Conservation (phyloP, 2,329 filamentous ascomycete species). For the Ophiocordyceps unilateralis region DNA sequence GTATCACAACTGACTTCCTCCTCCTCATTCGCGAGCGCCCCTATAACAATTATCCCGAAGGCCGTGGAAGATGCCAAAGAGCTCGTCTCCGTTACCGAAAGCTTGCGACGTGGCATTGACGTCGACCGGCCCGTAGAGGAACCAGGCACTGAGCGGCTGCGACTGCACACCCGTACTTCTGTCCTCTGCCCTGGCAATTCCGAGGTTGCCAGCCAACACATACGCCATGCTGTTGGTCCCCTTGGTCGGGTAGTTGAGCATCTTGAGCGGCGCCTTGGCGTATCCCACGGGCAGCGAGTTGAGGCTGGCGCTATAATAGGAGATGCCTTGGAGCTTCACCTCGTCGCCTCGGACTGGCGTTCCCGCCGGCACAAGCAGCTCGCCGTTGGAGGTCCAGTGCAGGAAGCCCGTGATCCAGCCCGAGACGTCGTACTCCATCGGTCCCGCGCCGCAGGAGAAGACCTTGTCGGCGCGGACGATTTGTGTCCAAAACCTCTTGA, state of each 20-base stretch:
- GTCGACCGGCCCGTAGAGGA: slow-evolving; percentile 19
- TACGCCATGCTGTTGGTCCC: slow-evolving; percentile 11
- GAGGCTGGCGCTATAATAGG: slow-evolving; percentile 11
- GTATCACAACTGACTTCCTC: too few species aligned
- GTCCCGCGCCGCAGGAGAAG: slow-evolving; percentile 12
- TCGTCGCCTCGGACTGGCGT: slow-evolving; percentile 1
- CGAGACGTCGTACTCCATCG: slow-evolving; percentile 18
- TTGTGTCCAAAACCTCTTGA: slow-evolving; percentile 23
- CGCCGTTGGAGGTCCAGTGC: slow-evolving; percentile 23
- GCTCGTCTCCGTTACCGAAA: not conserved
- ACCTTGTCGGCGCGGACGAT: slow-evolving; percentile 19
- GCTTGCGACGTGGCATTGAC: slow-evolving; percentile 6
- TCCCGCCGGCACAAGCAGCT: slow-evolving; percentile 5
- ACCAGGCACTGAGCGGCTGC: slow-evolving; percentile 21
- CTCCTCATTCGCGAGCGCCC: not conserved
- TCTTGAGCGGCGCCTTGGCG: slow-evolving; percentile 19
- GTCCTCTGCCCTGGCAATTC: slow-evolving; percentile 11
- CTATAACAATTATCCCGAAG: not conserved
- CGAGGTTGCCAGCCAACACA: slow-evolving; percentile 20
- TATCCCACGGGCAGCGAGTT: slow-evolving; percentile 19
- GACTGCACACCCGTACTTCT: slow-evolving; percentile 8
- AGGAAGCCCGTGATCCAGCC: slow-evolving; percentile 33
- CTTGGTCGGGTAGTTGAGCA: slow-evolving; percentile 11
- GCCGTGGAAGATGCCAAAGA: not conserved
- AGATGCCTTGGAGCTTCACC: slow-evolving; percentile 11